phyloP scores from a whole-genome alignment of 1,284 basidiomycete species.

The Microbotryum scabiosae region DNA sequence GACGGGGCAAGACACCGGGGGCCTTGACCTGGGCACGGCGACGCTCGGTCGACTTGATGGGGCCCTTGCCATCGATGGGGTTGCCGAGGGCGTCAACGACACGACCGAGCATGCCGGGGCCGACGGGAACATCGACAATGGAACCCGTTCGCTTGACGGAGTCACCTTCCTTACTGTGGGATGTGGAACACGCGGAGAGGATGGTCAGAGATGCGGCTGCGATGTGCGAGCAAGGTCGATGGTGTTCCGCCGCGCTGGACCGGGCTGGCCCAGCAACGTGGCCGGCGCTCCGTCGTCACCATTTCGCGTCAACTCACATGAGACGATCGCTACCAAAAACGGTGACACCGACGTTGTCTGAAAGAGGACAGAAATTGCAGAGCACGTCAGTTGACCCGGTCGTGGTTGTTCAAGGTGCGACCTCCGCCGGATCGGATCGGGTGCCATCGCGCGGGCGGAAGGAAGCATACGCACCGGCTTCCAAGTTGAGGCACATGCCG shows the following conservation, averaged over 20 bases:
- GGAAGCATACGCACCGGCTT: constrained; percentile 70
- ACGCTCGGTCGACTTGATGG: constrained; percentile 84
- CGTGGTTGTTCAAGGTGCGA: neutral
- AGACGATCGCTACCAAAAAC: constrained; percentile 99
- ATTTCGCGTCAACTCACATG: constrained; percentile 18
- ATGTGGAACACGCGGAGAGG: neutral
- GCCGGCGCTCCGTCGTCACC: neutral
- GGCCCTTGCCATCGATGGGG: constrained; percentile 98
- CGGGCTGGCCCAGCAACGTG: neutral
- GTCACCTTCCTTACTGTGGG: constrained; percentile 91
- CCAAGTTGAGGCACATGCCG: constrained; percentile 83
- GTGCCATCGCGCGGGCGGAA: neutral
- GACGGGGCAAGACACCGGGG: constrained; percentile 96
- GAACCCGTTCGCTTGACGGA: constrained; percentile 99
- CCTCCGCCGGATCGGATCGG: too few relatives aligned
- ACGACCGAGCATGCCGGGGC: constrained; percentile 90
- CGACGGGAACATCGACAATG: constrained; percentile 99
- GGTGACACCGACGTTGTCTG: constrained; percentile 68
- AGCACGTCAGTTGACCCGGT: neutral
- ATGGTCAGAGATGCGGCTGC: neutral
- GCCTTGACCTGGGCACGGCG: constrained; percentile 97
- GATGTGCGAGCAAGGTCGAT: neutral
- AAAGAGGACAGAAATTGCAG: neutral
- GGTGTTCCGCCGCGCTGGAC: neutral
- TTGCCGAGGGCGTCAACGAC: constrained; percentile 99